Conservation (phyloP, 371 early-diverging fungal species). For the Lichtheimia corymbifera region DNA sequence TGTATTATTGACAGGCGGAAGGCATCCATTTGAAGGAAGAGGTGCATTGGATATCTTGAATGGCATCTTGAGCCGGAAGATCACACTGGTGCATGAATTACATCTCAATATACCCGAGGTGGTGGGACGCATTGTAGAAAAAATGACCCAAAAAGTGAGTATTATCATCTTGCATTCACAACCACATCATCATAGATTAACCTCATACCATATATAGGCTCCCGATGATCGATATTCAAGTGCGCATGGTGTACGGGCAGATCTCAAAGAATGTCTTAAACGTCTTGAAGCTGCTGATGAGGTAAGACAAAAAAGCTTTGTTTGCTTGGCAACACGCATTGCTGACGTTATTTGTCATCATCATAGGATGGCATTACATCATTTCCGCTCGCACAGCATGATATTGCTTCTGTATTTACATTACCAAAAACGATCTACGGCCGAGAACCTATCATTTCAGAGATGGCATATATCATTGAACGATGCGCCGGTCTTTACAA, state of each 20-base stretch:
- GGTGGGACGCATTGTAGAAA: slow-evolving; percentile 48
- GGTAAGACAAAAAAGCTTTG: slow-evolving; percentile 13
- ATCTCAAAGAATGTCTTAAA: slow-evolving; percentile 52
- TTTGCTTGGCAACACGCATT: background rate
- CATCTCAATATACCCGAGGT: slow-evolving; percentile 54
- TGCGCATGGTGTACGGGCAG: slow-evolving; percentile 55
- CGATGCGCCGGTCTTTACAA: slow-evolving; percentile 33
- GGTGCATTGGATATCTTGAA: slow-evolving; percentile 58
- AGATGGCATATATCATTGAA: slow-evolving; percentile 40
- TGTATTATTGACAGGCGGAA: slow-evolving; percentile 46
- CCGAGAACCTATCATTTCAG: slow-evolving; percentile 35
- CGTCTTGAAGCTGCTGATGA: slow-evolving; percentile 29
- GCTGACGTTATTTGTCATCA: background rate
- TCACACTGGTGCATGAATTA: slow-evolving; percentile 44
- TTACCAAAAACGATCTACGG: slow-evolving; percentile 45
- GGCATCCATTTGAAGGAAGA: slow-evolving; percentile 47
- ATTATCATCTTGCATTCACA: too few relatives aligned
- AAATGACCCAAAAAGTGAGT: slow-evolving; percentile 59
- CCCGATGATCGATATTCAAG: slow-evolving; percentile 60
- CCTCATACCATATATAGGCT: slow-evolving; percentile 29
- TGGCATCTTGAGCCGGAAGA: slow-evolving; percentile 48
- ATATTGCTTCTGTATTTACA: slow-evolving; percentile 48
- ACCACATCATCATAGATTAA: background rate
- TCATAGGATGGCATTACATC: slow-evolving; percentile 5
- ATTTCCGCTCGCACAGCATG: slow-evolving; percentile 42